Conservation (phyloP, 2,329 filamentous ascomycete species). For the Meredithiella fracta region DNA sequence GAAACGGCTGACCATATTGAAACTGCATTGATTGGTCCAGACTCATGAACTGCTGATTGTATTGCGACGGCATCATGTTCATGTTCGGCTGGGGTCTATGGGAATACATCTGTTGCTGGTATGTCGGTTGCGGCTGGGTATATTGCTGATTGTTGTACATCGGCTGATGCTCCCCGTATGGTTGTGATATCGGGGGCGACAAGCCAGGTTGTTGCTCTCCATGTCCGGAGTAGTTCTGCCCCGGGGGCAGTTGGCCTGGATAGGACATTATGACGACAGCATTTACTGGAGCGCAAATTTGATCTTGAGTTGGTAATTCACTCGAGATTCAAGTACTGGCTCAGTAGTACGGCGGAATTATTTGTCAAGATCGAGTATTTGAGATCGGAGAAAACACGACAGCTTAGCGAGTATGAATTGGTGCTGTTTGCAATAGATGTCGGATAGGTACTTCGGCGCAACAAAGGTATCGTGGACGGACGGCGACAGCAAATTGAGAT, state of each 20-base stretch:
- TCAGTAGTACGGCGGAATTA: background rate
- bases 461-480: too few relatives aligned
- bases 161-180: constrained; percentile 14
- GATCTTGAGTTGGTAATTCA: background rate
- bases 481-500: too few relatives aligned
- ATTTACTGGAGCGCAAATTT: constrained; percentile 9
- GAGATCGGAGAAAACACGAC: too few relatives aligned
- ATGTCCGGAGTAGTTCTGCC: constrained; percentile 18
- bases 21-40: constrained; percentile 10
- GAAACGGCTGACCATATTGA: constrained; percentile 6
- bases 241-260: constrained; percentile 20
- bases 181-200: constrained; percentile 16
- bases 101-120: constrained; percentile 14
- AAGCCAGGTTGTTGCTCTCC: constrained; percentile 17
- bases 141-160: constrained; percentile 15
- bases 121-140: constrained; percentile 20
- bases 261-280: constrained; percentile 23
- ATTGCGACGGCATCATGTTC: constrained; percentile 18
- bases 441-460: too few relatives aligned
- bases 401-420: too few relatives aligned
- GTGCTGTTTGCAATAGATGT: too few relatives aligned
- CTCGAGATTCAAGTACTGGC: background rate
- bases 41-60: constrained; percentile 5
- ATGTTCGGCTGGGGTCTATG: constrained; percentile 15
- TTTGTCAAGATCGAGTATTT: background rate